Evolutionary conservation across 331 rosid species (phyloP), one percentile per base, ranked within the genome.

Genomic region (Cucumis variabilis): DNA sequence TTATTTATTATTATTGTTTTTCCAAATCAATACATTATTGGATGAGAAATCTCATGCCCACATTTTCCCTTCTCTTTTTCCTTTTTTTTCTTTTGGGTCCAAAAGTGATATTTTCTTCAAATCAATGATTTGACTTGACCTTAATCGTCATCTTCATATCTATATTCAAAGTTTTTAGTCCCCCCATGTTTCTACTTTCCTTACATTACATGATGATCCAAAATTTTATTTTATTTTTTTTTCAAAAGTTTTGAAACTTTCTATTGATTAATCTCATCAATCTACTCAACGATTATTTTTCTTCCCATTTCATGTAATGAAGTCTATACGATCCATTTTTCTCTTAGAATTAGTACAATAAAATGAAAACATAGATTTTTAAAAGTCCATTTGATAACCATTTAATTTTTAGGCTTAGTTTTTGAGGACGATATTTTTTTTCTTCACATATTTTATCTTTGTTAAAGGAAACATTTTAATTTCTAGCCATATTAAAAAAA

Each of bases 61-160:
- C 11, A 10, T 20, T 44, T 44, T 23, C 11, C 2, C 4, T 41
- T 46, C 6, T 23, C 11, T 46, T 8, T 37, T 19, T 21, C 4
- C 4, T 62, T 62, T 2, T 33, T 1, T 10, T 37, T 37, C 11
- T 78, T 17, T 80, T 80, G 63, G 69, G 50, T 48, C 28, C 85
- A 80, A 80, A 58, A 80, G 69, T 27, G 67, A 53, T 28, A 0
- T 19, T 80, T 76, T 76, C 82, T 76, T 55, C 69, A 11, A 2
- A 80, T 80, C 69, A 55, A 79, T 55, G n/a, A 50, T 50, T 50
- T 50, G 46, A 78, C 14, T 78, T 78, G 65, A 50, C 62, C 63
- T 73, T 78, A 48, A 78, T 78, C 83, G 24, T 80, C 63, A 79
- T 55, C 85, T 17, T 80, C 69, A 80, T 25, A 51, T 24, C 15